Conservation (phyloP, 306 rosid genomes). For the Vigna trinervia region DNA sequence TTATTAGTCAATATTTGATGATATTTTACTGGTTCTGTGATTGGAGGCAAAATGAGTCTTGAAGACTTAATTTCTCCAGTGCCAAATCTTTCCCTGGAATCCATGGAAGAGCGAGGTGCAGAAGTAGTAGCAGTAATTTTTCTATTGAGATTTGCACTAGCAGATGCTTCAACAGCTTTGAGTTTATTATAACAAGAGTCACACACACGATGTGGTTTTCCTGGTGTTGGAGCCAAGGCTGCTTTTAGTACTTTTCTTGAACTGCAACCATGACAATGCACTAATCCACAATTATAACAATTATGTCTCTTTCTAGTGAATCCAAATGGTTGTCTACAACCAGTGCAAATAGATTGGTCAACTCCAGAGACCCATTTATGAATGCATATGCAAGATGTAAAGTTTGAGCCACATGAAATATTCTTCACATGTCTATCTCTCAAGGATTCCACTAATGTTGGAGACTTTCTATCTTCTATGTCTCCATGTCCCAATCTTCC, state of each 20-base stretch:
- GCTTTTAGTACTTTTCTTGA: slow-evolving; percentile 87
- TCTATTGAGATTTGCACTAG: slow-evolving; percentile 48
- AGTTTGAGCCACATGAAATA: slow-evolving; percentile 89
- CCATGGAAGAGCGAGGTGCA: slow-evolving; percentile 60
- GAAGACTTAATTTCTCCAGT: slow-evolving; percentile 71
- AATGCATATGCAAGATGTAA: slow-evolving; percentile 85
- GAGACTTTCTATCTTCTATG: slow-evolving; percentile 66
- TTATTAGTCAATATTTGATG: slow-evolving; percentile 65
- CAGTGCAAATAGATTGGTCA: slow-evolving; percentile 90
- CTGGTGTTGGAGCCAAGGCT: slow-evolving; percentile 95
- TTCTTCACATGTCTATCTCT: slow-evolving; percentile 87
- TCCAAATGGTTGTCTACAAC: slow-evolving; percentile 95
- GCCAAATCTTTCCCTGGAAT: slow-evolving; percentile 63
- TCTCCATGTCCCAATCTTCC: slow-evolving; percentile 97
- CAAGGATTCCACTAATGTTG: slow-evolving; percentile 83
- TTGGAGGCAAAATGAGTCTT: slow-evolving; percentile 68
- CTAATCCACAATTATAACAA: slow-evolving; percentile 93
- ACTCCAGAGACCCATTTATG: slow-evolving; percentile 99
- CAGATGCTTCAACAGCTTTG: slow-evolving; percentile 65
- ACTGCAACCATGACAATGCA: slow-evolving; percentile 95
- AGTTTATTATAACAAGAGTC: slow-evolving; percentile 89
- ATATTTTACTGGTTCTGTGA: slow-evolving; percentile 64
- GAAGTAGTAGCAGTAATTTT: slow-evolving; percentile 41
- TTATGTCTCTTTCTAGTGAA: slow-evolving; percentile 94
- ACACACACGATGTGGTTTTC: slow-evolving; percentile 97